Evolutionary conservation across 2,329 filamentous ascomycete species (phyloP).

Genomic region (Cladosporium sp.): DNA sequence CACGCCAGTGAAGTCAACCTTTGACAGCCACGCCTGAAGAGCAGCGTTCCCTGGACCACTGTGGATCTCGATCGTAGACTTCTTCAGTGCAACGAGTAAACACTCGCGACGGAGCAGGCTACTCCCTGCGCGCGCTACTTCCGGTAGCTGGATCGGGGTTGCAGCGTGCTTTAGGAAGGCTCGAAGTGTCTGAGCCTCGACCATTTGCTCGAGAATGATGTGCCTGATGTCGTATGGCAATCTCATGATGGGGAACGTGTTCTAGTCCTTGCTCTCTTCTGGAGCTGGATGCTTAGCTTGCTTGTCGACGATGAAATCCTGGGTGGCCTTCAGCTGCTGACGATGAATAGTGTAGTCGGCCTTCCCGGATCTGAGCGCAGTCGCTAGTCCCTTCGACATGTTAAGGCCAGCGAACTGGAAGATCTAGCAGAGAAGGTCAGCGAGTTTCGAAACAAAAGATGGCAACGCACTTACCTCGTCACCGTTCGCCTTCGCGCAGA

Average conservation of each 20-base stretch:
- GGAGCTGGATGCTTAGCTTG: neutral
- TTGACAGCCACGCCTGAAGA: slow-evolving; percentile 13
- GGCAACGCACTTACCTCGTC: slow-evolving; percentile 14
- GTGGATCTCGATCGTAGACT: slow-evolving; percentile 11
- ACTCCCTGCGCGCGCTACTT: slow-evolving; percentile 6
- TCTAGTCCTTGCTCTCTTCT: neutral
- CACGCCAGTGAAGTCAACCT: slow-evolving; percentile 1
- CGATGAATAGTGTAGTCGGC: neutral
- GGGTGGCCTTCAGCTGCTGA: slow-evolving; percentile 3
- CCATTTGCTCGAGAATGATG: slow-evolving; percentile 7
- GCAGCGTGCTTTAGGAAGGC: neutral
- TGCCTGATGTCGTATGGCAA: slow-evolving; percentile 10
- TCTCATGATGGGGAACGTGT: slow-evolving; percentile 1
- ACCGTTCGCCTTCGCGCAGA: slow-evolving; percentile 9
- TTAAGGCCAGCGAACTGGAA: neutral
- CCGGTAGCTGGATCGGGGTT: slow-evolving; percentile 4
- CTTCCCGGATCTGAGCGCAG: neutral
- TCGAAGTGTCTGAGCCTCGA: neutral
- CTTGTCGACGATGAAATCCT: neutral
- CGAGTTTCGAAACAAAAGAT: neutral
- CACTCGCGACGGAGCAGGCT: slow-evolving; percentile 7
- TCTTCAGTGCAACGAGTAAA: slow-evolving; percentile 6
- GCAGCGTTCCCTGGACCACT: slow-evolving; percentile 7
- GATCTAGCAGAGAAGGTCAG: neutral
- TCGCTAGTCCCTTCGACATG: slow-evolving; percentile 1